A percentile compares a stretch with the other conserved stretches of the same genome.
Conservation (phyloP, 352 stramenopile species). For the Globisporangium parvum region DNA sequence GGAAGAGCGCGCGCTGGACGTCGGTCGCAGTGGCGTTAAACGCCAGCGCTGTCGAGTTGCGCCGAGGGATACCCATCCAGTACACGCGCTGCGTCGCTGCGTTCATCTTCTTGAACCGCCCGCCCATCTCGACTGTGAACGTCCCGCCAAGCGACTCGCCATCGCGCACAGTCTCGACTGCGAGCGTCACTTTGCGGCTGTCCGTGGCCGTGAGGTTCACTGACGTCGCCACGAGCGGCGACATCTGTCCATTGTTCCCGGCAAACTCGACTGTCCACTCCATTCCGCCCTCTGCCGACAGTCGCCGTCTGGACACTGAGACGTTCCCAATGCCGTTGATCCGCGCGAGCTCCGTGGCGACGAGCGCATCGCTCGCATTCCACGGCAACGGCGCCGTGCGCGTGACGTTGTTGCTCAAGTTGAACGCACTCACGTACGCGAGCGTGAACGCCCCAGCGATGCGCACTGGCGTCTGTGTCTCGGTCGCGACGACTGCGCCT, state of each 20-base stretch:
- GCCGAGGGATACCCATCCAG: constrained; percentile 22
- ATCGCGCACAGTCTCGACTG: constrained; percentile 29
- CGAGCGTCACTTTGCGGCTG: constrained; percentile 25
- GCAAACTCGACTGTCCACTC: constrained; percentile 63
- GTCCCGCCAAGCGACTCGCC: constrained; percentile 42
- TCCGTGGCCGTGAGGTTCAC: constrained; percentile 42
- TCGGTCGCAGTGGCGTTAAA: constrained; percentile 30
- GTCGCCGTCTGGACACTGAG: constrained; percentile 21
- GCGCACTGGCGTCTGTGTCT: constrained; percentile 28
- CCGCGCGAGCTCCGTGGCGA: constrained; percentile 27
- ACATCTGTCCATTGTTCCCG: constrained; percentile 54
- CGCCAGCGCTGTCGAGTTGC: constrained; percentile 35
- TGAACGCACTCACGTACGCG: constrained; percentile 37
- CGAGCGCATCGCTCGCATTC: constrained; percentile 30
- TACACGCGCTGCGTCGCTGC: constrained; percentile 36
- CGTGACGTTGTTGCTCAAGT: constrained; percentile 22
- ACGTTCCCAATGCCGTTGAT: constrained; percentile 57
- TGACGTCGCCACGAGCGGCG: constrained; percentile 23
- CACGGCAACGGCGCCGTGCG: constrained; percentile 34
- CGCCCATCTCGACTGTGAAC: constrained; percentile 53
- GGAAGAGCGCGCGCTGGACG: constrained; percentile 29
- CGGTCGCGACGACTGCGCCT: constrained; percentile 14
- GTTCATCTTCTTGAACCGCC: constrained; percentile 45
- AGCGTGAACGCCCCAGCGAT: constrained; percentile 50
- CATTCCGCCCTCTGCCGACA: constrained; percentile 52